Evolutionary conservation across 352 stramenopile species (phyloP), one percentile per base, ranked within the genome.

Genomic region (Plasmopara muralis): DNA sequence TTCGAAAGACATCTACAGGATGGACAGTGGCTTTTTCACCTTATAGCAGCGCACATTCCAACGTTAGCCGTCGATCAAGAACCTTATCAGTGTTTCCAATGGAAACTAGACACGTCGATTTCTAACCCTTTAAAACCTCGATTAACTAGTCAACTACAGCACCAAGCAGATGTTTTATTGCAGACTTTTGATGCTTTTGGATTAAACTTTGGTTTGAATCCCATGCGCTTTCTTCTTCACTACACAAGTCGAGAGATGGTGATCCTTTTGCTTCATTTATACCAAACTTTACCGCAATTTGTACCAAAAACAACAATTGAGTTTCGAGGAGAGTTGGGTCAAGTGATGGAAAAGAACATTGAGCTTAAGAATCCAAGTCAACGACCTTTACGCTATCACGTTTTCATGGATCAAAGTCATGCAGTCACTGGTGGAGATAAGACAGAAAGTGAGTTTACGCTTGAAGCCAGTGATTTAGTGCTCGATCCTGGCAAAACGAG

Each of bases 271-370:
- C 60, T 98, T 9, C 88, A 97, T 58, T 58, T 98, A 29, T 93
- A 96, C 30, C 85, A 95, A 57, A 90, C 80, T 8, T 53, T 97
- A 16, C 91, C 91, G 20, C 77, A 95, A 55, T 92, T 96, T 18
- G 78, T 98, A 14, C 93, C 93, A 4, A 97, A 97, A 54, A 88
- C 85, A 9, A 95, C 78, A 28, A 96, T 98, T 50, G 87, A 96
- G 37, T 98, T 98, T 56, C 75, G 79, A 29, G 92, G 87, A 5
- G 61, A 77, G 4, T 61, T 98, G 6, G 92, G 92, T 0, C 78
- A 86, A 37, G 57, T 74, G 15, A 93, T 97, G 28, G 77, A 85
- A 12, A 97, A 98, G 43, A 95, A 61, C 6, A 98, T 98, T 30
- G 93, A 98, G 55, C 69, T 98, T 2, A 89, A 85, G 53, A 98